Evolutionary conservation across 75 land plant genomes (phyloP).

Genomic region (Selaginella tamariscina): DNA sequence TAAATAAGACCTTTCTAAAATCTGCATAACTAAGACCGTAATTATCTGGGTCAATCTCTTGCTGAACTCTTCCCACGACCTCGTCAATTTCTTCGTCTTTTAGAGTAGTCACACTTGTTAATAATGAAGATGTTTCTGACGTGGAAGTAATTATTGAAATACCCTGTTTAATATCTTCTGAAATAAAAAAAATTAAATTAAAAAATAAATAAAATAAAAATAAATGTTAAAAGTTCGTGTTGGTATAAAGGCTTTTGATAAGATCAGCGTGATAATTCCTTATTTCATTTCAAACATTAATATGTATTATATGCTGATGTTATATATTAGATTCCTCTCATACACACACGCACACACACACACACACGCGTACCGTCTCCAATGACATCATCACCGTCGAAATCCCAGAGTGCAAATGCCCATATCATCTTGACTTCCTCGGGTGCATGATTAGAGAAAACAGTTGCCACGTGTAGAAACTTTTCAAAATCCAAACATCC

Average conservation of each 20-base stretch:
- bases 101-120: constrained; percentile 19
- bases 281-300: not conserved
- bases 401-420: constrained; percentile 33
- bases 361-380: constrained; percentile 16
- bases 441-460: constrained; percentile 23
- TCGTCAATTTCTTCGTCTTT: constrained; percentile 19
- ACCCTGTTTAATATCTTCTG: constrained; percentile 29
- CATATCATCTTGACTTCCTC: constrained; percentile 25
- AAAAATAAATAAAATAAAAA: too few species aligned
- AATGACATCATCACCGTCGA: constrained; percentile 34
- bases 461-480: constrained; percentile 21
- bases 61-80: constrained; percentile 13
- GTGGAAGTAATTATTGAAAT: constrained; percentile 21
- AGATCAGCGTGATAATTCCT: not conserved
- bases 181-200: not conserved
- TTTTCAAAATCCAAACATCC: constrained; percentile 22
- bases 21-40: constrained; percentile 22
- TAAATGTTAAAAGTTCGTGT: not conserved
- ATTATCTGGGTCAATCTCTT: constrained; percentile 20
- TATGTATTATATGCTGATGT: too few species aligned
- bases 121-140: constrained; percentile 13
- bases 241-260: not conserved
- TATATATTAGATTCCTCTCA: too few species aligned
- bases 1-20: constrained; percentile 21
- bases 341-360: too few species aligned